Evolutionary conservation across 202 grass and related monocot species (phyloP).

Genomic region (Zoysia matrella): DNA sequence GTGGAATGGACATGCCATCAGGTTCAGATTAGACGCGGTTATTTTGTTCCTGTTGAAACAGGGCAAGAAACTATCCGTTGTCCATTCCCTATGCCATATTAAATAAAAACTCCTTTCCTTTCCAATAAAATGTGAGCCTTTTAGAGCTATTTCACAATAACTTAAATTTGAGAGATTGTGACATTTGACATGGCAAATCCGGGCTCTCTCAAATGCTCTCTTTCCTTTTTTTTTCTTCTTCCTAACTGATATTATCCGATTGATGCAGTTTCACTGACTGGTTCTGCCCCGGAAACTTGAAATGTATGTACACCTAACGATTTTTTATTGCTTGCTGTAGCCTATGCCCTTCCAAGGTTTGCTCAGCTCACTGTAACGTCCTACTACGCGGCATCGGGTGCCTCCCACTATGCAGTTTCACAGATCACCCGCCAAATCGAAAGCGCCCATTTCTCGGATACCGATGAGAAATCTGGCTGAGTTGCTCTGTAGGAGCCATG

Average conservation of each 20-base stretch:
- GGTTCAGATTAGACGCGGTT: background rate
- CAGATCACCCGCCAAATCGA: slow-evolving; percentile 14
- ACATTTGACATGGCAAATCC: background rate
- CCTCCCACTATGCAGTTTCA: slow-evolving; percentile 72
- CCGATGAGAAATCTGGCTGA: slow-evolving; percentile 54
- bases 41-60: background rate
- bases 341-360: slow-evolving; percentile 73
- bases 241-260: background rate
- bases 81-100: background rate
- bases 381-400: slow-evolving; percentile 79
- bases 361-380: slow-evolving; percentile 81
- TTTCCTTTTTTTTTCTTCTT: background rate
- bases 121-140: too few species aligned
- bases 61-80: background rate
- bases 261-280: background rate
- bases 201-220: background rate
- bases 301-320: slow-evolving; percentile 1
- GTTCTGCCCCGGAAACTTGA: background rate
- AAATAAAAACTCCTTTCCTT: too few species aligned
- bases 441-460: background rate
- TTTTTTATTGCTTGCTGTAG: slow-evolving; percentile 47
- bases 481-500: slow-evolving; percentile 12
- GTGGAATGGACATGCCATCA: background rate
- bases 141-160: background rate
- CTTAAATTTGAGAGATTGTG: background rate